A percentile compares a stretch with the other conserved stretches of the same genome.
These are phyloP conservation scores for Sporothrix phasma DNA, from an alignment of 2,329 filamentous ascomycete species.

Conservation along the genomic window DNA sequence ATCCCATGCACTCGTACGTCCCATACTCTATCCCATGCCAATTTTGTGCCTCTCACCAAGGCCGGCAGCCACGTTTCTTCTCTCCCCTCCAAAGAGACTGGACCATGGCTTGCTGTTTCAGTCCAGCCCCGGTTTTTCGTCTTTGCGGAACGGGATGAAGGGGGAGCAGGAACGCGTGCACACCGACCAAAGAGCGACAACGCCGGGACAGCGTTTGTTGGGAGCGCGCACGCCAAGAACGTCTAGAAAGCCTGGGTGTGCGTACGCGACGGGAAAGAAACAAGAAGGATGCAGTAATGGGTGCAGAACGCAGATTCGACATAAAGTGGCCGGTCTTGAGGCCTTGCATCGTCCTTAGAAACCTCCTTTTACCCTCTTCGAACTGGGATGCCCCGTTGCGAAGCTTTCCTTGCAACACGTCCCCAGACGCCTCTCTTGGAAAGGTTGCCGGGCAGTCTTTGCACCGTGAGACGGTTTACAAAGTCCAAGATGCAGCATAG, in stretches of 20 bases:
- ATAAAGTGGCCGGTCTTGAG: neutral
- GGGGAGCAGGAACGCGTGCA: neutral
- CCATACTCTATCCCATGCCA: neutral
- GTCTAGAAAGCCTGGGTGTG: no score
- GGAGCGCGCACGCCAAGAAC: no score
- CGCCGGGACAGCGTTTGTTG: neutral
- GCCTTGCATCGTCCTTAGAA: neutral
- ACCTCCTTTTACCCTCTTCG: neutral
- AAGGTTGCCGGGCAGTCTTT: neutral
- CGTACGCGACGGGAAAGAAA: neutral
- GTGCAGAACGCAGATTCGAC: neutral
- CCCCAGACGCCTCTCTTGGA: neutral
- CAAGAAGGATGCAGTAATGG: neutral
- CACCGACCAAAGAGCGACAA: constrained; percentile 4
- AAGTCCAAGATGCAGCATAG: no score
- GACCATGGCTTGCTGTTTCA: constrained; percentile 3
- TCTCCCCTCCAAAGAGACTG: neutral
- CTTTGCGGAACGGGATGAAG: neutral
- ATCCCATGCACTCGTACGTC: no score
- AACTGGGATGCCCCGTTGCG: constrained; percentile 4
- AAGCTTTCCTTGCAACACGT: neutral
- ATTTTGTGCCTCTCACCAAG: neutral
- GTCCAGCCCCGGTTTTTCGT: constrained; percentile 4
- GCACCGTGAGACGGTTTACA: no score
- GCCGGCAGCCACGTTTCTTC: neutral